Evolutionary conservation across 176 grass and related monocot genomes (phyloP).

Genomic region (Themeda triandra): DNA sequence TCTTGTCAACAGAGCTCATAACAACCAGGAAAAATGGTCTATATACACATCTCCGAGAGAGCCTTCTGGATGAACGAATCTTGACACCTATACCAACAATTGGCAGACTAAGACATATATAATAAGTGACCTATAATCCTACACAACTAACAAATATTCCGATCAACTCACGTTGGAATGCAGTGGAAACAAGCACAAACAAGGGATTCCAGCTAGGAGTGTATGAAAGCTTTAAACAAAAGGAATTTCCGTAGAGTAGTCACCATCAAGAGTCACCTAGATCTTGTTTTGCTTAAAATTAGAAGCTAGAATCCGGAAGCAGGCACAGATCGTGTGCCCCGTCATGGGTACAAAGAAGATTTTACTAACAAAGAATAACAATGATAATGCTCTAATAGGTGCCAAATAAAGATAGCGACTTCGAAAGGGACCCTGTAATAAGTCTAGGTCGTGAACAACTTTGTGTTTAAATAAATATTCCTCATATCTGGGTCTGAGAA

Average conservation of each 20-base stretch:
- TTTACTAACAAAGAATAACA: neutral
- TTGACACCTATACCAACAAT: neutral
- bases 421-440: neutral
- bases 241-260: neutral
- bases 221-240: neutral
- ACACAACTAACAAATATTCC: neutral
- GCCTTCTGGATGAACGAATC: constrained; percentile 26
- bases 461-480: no score
- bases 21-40: neutral
- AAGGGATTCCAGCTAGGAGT: constrained; percentile 18
- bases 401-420: neutral
- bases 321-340: neutral
- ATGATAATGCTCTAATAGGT: neutral
- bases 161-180: neutral
- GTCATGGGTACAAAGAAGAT: constrained; percentile 7
- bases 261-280: neutral
- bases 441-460: neutral
- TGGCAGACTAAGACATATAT: neutral
- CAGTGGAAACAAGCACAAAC: constrained; percentile 22
- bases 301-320: neutral
- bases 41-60: neutral
- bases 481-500: no score
- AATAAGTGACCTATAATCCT: neutral
- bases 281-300: neutral
- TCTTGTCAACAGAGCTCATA: neutral